Evolutionary conservation across 495 filamentous ascomycete genomes (phyloP).

Genomic region (Usnea hakonensis): DNA sequence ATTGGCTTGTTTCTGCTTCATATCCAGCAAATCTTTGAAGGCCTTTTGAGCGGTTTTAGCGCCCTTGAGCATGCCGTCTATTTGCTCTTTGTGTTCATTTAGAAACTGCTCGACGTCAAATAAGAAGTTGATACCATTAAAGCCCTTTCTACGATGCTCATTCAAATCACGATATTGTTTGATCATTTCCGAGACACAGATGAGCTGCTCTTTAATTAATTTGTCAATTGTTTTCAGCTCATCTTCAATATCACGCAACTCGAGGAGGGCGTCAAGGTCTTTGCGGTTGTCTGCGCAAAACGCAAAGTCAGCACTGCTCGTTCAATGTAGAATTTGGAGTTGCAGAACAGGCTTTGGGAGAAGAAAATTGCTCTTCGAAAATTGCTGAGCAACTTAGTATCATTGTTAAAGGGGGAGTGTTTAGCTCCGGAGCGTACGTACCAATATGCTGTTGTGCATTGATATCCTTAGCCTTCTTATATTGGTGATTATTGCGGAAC

Average conservation of each 20-base stretch:
- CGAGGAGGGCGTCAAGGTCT: slow-evolving; percentile 56
- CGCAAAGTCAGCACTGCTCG: too few species aligned
- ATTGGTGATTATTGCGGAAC: slow-evolving; percentile 40
- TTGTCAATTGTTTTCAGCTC: slow-evolving; percentile 52
- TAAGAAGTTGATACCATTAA: slow-evolving; percentile 37
- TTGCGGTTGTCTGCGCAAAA: slow-evolving; percentile 49
- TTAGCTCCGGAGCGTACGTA: too few species aligned
- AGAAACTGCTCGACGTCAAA: slow-evolving; percentile 46
- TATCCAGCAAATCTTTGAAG: slow-evolving; percentile 58
- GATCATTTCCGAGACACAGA: slow-evolving; percentile 43
- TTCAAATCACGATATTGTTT: slow-evolving; percentile 31
- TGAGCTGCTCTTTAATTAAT: slow-evolving; percentile 51
- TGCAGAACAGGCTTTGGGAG: too few species aligned
- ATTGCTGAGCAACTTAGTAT: too few species aligned
- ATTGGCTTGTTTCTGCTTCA: slow-evolving; percentile 62
- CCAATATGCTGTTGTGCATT: slow-evolving; percentile 17
- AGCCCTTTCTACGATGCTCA: slow-evolving; percentile 28
- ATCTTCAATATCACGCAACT: slow-evolving; percentile 60
- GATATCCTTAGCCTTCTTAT: slow-evolving; percentile 14
- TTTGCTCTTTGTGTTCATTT: slow-evolving; percentile 48
- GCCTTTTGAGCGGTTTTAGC: slow-evolving; percentile 37
- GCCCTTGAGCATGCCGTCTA: slow-evolving; percentile 52
- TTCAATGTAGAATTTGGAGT: too few species aligned
- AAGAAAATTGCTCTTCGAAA: too few species aligned
- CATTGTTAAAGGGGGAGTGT: too few species aligned